phyloP scores from a whole-genome alignment of 768 basidiomycete genomes.

The Boletellus ananiceps region DNA sequence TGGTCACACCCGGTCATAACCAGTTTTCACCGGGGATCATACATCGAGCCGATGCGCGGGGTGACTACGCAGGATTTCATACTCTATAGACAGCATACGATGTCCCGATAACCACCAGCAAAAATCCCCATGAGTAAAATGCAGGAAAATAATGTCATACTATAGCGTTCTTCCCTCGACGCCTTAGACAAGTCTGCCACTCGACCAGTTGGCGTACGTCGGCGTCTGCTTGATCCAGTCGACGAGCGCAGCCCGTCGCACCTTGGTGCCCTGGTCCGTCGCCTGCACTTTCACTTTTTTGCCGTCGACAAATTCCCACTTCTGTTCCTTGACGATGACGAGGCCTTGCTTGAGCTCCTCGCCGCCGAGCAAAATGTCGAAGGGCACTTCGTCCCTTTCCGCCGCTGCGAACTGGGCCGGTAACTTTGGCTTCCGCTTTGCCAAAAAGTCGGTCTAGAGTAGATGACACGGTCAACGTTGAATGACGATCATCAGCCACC shows the following conservation, averaged over 20 bases:
- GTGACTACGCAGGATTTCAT: too few relatives aligned
- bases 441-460: constrained; percentile 80
- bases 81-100: too few relatives aligned
- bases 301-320: constrained; percentile 70
- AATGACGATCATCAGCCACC: background rate
- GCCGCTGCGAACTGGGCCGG: constrained; percentile 83
- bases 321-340: constrained; percentile 90
- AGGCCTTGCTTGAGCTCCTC: constrained; percentile 81
- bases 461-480: background rate
- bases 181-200: constrained; percentile 26
- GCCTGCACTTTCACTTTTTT: constrained; percentile 61
- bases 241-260: constrained; percentile 58
- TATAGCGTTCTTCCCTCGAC: background rate
- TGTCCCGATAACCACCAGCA: too few relatives aligned
- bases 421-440: constrained; percentile 89
- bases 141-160: too few relatives aligned
- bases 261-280: constrained; percentile 59
- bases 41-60: too few relatives aligned
- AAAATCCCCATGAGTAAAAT: too few relatives aligned
- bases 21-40: too few relatives aligned
- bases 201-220: constrained; percentile 30
- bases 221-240: constrained; percentile 52
- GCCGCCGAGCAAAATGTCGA: constrained; percentile 85
- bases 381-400: constrained; percentile 89
- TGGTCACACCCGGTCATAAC: too few relatives aligned